phyloP scores from a whole-genome alignment of 2,329 filamentous ascomycete species.

The Xylariaceae sp. region DNA sequence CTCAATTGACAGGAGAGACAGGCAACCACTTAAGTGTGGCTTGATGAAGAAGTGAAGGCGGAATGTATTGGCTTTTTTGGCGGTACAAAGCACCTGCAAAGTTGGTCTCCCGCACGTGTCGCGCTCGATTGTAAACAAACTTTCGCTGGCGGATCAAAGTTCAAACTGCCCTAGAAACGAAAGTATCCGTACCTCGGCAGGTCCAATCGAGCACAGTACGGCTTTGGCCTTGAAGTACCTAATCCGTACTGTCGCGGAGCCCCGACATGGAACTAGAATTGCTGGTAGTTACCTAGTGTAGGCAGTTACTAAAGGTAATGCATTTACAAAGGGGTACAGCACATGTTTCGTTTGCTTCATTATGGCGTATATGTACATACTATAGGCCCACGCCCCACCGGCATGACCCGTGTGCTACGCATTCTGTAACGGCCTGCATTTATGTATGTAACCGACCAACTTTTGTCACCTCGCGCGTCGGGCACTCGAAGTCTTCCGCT shows the following conservation, averaged over 20 bases:
- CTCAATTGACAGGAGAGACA: neutral
- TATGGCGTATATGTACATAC: no score
- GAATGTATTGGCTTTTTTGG: neutral
- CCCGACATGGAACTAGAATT: neutral
- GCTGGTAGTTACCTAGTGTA: neutral
- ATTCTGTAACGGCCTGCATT: neutral
- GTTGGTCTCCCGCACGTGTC: neutral
- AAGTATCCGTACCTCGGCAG: neutral
- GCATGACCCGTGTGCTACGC: neutral
- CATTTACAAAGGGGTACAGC: neutral
- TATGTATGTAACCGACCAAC: neutral
- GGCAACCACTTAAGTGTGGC: neutral
- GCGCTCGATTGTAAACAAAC: slow-evolving; percentile 12
- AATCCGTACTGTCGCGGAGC: neutral
- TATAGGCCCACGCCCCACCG: no score
- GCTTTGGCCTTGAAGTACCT: neutral
- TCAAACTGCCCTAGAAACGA: no score
- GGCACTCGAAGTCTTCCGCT: neutral
- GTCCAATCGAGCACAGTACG: neutral
- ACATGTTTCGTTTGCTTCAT: no score
- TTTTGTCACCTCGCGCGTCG: neutral
- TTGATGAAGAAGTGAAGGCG: neutral
- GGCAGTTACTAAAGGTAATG: neutral
- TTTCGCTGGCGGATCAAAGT: no score
- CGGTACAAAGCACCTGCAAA: no score